Conservation (phyloP, 2,329 filamentous ascomycete species). For the Boeremia lycopersici region DNA sequence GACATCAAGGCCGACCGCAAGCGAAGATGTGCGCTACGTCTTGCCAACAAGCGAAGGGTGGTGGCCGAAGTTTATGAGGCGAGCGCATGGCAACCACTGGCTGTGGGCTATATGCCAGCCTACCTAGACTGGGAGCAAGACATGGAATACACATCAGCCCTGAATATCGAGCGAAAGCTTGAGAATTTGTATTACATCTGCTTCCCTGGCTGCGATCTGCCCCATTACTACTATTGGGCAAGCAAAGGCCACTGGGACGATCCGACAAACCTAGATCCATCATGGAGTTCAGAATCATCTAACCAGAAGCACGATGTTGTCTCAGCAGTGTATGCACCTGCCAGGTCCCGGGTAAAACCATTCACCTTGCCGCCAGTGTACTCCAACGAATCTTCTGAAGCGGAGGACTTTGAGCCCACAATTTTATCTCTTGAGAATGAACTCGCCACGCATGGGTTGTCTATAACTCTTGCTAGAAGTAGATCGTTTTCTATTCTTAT, state of each 20-base stretch:
- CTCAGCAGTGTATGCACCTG: neutral
- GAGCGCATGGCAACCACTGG: slow-evolving; percentile 24
- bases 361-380: neutral
- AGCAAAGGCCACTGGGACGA: slow-evolving; percentile 27
- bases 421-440: slow-evolving; percentile 24
- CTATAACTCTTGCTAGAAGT: slow-evolving; percentile 12
- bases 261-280: slow-evolving; percentile 27
- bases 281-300: neutral
- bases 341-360: slow-evolving; percentile 17
- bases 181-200: slow-evolving; percentile 37
- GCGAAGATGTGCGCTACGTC: slow-evolving; percentile 11
- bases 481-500: slow-evolving; percentile 13
- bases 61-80: slow-evolving; percentile 30
- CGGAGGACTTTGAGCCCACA: neutral
- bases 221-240: slow-evolving; percentile 44
- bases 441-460: slow-evolving; percentile 21
- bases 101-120: slow-evolving; percentile 34
- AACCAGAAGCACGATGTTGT: too few species aligned
- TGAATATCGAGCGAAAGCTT: slow-evolving; percentile 5
- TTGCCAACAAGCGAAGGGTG: slow-evolving; percentile 18
- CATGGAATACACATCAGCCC: neutral
- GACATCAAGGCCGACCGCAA: slow-evolving; percentile 10
- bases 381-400: neutral
- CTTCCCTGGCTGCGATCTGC: slow-evolving; percentile 35
- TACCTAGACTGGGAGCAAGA: slow-evolving; percentile 28